Conservation (phyloP, 495 filamentous ascomycete genomes). For the Penicillium psychrofluorescens region DNA sequence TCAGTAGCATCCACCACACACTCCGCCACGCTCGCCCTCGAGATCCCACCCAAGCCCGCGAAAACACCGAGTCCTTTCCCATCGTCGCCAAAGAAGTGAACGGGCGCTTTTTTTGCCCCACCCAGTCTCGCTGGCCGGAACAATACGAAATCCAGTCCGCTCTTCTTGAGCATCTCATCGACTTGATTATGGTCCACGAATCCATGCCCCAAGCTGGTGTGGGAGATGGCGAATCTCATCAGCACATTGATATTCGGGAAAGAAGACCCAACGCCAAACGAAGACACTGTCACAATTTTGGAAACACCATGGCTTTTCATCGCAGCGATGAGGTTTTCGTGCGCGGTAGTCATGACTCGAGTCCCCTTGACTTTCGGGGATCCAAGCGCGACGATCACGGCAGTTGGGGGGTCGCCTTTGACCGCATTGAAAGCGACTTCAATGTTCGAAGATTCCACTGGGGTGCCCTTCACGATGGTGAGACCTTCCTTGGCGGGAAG, state of each 20-base stretch:
- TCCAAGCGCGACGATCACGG: constrained; percentile 29
- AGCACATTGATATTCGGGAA: constrained; percentile 19
- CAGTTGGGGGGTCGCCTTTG: constrained; percentile 11
- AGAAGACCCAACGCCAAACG: constrained; percentile 30
- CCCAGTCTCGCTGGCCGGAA: constrained; percentile 28
- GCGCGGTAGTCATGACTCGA: constrained; percentile 19
- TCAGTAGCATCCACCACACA: constrained; percentile 36
- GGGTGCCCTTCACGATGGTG: constrained; percentile 30
- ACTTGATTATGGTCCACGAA: constrained; percentile 30
- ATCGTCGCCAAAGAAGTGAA: constrained; percentile 24
- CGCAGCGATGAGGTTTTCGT: constrained; percentile 19
- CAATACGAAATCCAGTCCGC: constrained; percentile 21
- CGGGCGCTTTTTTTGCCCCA: constrained; percentile 17
- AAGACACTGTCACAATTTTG: constrained; percentile 30
- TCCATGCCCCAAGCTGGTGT: constrained; percentile 19
- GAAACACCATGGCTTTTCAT: constrained; percentile 27
- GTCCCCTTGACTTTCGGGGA: constrained; percentile 20
- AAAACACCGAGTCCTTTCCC: constrained; percentile 23
- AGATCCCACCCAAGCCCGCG: constrained; percentile 17
- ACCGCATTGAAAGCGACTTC: constrained; percentile 20
- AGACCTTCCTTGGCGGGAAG: constrained; percentile 17
- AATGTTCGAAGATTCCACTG: constrained; percentile 25
- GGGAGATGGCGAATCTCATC: constrained; percentile 23
- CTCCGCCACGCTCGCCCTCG: constrained; percentile 31
- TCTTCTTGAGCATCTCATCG: constrained; percentile 17